Conservation (phyloP, 2,329 filamentous ascomycete species). For the Hymenoscyphus occultus region DNA sequence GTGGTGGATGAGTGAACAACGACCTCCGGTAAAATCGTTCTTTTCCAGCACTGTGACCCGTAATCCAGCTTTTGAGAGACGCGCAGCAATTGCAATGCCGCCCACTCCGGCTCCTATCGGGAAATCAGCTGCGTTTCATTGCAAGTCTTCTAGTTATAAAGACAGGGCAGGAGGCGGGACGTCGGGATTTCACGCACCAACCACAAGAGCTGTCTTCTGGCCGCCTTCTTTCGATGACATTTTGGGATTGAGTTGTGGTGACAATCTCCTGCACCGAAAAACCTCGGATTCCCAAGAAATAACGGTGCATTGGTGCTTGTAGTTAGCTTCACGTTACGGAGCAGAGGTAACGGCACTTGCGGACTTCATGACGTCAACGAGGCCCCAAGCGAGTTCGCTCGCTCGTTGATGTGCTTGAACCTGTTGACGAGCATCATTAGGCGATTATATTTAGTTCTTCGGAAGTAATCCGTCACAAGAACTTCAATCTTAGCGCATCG, state of each 20-base stretch:
- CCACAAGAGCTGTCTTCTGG: slow-evolving; percentile 50
- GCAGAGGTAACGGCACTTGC: not conserved
- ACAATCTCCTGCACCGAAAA: not conserved
- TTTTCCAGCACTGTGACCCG: slow-evolving; percentile 76
- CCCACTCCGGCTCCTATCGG: slow-evolving; percentile 62
- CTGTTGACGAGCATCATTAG: too few relatives aligned
- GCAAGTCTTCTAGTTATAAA: not conserved
- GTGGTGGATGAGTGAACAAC: slow-evolving; percentile 63
- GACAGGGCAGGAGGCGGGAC: not conserved
- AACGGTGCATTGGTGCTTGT: not conserved
- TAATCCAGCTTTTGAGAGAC: slow-evolving; percentile 67
- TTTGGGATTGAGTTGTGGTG: not conserved
- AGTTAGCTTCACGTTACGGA: not conserved
- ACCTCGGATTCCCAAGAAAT: not conserved
- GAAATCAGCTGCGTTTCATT: slow-evolving; percentile 31
- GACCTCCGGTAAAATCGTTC: slow-evolving; percentile 68
- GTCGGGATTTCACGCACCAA: slow-evolving; percentile 43
- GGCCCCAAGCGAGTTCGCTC: not conserved
- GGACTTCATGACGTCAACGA: not conserved
- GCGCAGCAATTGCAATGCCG: slow-evolving; percentile 68
- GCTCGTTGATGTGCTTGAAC: too few relatives aligned
- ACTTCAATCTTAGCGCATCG: too few relatives aligned
- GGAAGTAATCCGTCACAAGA: too few relatives aligned
- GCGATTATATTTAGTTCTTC: too few relatives aligned
- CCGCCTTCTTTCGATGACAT: not conserved